Evolutionary conservation across 2,329 filamentous ascomycete species (phyloP).

Genomic region (Sporothrix sp.): DNA sequence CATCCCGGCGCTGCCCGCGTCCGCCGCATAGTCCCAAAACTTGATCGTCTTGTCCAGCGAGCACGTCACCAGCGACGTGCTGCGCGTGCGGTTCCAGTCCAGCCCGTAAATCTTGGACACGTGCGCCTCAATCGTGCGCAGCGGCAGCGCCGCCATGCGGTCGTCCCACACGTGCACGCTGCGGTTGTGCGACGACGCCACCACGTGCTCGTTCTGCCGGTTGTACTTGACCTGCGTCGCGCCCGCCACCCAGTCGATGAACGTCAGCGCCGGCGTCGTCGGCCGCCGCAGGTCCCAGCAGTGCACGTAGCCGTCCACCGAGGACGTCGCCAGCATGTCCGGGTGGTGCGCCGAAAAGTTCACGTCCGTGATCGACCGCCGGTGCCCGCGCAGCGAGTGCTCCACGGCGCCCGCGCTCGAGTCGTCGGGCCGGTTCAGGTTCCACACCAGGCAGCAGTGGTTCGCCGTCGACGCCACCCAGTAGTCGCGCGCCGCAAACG

Average conservation of each 20-base stretch:
- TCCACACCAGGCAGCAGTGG: constrained; percentile 90
- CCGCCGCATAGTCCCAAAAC: constrained; percentile 65
- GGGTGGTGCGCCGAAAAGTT: constrained; percentile 93
- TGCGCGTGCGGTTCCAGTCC: constrained; percentile 78
- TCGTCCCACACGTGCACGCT: constrained; percentile 87
- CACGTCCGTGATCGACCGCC: constrained; percentile 85
- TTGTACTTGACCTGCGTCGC: constrained; percentile 96
- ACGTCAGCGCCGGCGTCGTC: constrained; percentile 63
- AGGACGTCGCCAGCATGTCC: constrained; percentile 80
- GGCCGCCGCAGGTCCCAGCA: constrained; percentile 80
- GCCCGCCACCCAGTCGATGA: constrained; percentile 88
- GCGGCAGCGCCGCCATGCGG: constrained; percentile 63
- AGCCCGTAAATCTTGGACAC: constrained; percentile 90
- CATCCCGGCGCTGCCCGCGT: background rate
- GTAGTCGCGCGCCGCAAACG: constrained; percentile 78
- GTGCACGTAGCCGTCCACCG: constrained; percentile 86
- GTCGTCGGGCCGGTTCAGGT: constrained; percentile 69
- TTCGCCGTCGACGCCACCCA: constrained; percentile 95
- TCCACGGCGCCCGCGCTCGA: constrained; percentile 64
- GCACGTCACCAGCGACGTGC: constrained; percentile 70
- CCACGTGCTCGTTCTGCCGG: constrained; percentile 71
- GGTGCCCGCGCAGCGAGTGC: constrained; percentile 73
- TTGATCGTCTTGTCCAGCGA: constrained; percentile 89
- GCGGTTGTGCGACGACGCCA: constrained; percentile 84
- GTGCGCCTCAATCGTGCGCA: constrained; percentile 80